Evolutionary conservation across 2,329 filamentous ascomycete genomes (phyloP).

Genomic region (Sclerotinia minor): DNA sequence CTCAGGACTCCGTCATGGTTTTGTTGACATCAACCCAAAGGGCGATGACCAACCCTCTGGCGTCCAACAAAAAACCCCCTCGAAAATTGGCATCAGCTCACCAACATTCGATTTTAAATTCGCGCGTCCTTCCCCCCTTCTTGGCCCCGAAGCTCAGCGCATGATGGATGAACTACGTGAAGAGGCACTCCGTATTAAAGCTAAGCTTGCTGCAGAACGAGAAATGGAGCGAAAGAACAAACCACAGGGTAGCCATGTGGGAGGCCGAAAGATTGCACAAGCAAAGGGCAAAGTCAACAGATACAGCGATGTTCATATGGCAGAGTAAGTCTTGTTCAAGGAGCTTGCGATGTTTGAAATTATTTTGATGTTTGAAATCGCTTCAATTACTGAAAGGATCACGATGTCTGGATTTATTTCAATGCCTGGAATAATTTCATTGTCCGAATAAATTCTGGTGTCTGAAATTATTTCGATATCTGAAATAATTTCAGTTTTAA

Average conservation of each 20-base stretch:
- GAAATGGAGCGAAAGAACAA: slow-evolving; percentile 53
- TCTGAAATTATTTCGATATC: no score
- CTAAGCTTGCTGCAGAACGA: slow-evolving; percentile 62
- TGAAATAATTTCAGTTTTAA: neutral
- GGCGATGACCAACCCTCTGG: slow-evolving; percentile 46
- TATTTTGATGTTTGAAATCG: neutral
- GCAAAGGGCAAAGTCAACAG: slow-evolving; percentile 76
- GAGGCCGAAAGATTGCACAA: slow-evolving; percentile 71
- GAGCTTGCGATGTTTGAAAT: neutral
- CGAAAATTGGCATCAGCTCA: slow-evolving; percentile 55
- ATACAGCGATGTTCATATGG: slow-evolving; percentile 83
- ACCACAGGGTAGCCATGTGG: slow-evolving; percentile 45
- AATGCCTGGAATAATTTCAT: no score
- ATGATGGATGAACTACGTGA: slow-evolving; percentile 69
- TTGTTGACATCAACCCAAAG: slow-evolving; percentile 62
- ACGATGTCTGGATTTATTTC: no score
- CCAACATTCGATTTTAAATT: slow-evolving; percentile 68
- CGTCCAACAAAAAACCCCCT: slow-evolving; percentile 60
- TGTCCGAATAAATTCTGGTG: neutral
- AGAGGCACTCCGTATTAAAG: slow-evolving; percentile 70
- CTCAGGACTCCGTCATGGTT: slow-evolving; percentile 78
- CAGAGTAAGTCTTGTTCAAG: slow-evolving; percentile 47
- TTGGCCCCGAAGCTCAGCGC: slow-evolving; percentile 61
- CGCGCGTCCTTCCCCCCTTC: slow-evolving; percentile 53
- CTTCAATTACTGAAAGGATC: no score